Percentiles rank a stretch among this genome's conserved stretches.
These are phyloP conservation scores for Neoboletus brunneissimus DNA, from an alignment of 768 basidiomycete species.

Conservation along the genomic window DNA sequence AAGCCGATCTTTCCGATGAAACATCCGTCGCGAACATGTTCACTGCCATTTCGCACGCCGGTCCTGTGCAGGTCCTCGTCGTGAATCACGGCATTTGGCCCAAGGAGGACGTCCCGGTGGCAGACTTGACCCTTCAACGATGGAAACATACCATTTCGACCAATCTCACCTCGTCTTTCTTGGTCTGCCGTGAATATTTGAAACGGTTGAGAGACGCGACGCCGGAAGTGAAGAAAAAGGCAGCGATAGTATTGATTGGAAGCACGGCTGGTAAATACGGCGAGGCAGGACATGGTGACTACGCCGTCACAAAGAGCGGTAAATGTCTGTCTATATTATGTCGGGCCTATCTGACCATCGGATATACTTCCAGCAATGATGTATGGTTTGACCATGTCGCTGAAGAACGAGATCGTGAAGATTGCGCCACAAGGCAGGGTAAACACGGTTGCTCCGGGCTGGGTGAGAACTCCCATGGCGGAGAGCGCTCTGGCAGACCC, in stretches of 20 bases:
- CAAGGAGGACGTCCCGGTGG: conserved; percentile 45
- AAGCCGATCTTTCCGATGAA: conserved; percentile 62
- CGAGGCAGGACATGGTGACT: conserved; percentile 65
- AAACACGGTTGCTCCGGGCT: conserved; percentile 67
- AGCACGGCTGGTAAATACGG: conserved; percentile 73
- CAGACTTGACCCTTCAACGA: conserved; percentile 56
- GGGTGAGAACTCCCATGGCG: conserved; percentile 64
- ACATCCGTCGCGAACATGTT: conserved; percentile 52
- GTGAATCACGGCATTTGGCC: conserved; percentile 63
- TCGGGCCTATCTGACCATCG: background rate
- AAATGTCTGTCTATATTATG: background rate
- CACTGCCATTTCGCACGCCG: conserved; percentile 35
- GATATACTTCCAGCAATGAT: conserved; percentile 51
- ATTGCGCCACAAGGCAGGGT: conserved; percentile 70
- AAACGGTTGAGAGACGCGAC: conserved; percentile 39
- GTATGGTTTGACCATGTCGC: conserved; percentile 63
- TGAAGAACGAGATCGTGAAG: conserved; percentile 82
- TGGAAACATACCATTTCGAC: conserved; percentile 61
- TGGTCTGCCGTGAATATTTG: conserved; percentile 64
- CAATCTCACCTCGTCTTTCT: conserved; percentile 67
- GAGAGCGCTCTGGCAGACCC: conserved; percentile 56
- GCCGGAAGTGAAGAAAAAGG: conserved; percentile 48
- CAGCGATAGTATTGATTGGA: conserved; percentile 63
- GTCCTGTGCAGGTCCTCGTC: conserved; percentile 54
- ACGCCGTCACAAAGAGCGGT: conserved; percentile 70